Evolutionary conservation across 1,284 basidiomycete genomes (phyloP).

Genomic region (Apiotrichum sp.): DNA sequence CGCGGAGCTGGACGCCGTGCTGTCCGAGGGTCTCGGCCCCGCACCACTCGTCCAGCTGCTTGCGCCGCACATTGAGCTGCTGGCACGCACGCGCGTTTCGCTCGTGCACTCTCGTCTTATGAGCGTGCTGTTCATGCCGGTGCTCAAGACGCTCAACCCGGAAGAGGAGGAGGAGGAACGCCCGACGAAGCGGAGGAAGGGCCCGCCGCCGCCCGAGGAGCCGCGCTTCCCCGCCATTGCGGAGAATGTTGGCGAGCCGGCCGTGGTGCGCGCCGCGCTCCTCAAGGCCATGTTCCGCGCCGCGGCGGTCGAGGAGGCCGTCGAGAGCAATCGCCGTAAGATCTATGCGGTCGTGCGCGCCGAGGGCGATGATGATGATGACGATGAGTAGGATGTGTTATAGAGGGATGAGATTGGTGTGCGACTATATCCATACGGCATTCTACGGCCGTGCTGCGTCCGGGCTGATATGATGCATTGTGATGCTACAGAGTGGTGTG

Average conservation of each 20-base stretch:
- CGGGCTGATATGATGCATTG: slow-evolving; percentile 1
- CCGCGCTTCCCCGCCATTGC: not conserved
- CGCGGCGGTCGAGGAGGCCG: slow-evolving; percentile 66
- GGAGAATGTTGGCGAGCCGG: not conserved
- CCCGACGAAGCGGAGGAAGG: slow-evolving; percentile 23
- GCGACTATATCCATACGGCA: too few species aligned
- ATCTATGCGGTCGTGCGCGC: slow-evolving; percentile 74
- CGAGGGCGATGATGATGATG: slow-evolving; percentile 45
- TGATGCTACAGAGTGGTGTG: slow-evolving; percentile 1
- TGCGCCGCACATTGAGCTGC: slow-evolving; percentile 38
- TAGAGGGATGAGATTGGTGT: not conserved
- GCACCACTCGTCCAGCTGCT: slow-evolving; percentile 37
- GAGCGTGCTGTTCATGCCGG: slow-evolving; percentile 29
- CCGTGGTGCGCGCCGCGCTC: slow-evolving; percentile 55
- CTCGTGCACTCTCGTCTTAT: slow-evolving; percentile 42
- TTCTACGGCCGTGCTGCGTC: not conserved
- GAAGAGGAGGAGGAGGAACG: slow-evolving; percentile 16
- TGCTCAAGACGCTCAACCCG: slow-evolving; percentile 20
- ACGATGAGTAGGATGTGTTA: slow-evolving; percentile 3
- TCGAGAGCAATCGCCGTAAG: slow-evolving; percentile 62
- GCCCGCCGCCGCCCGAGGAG: not conserved
- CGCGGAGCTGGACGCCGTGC: slow-evolving; percentile 77
- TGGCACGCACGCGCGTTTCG: slow-evolving; percentile 35
- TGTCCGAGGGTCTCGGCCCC: slow-evolving; percentile 33
- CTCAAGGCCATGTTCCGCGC: slow-evolving; percentile 64